These are phyloP conservation scores for Phytophthora pinifolia DNA, from an alignment of 352 stramenopile genomes.

Conservation along the genomic window DNA sequence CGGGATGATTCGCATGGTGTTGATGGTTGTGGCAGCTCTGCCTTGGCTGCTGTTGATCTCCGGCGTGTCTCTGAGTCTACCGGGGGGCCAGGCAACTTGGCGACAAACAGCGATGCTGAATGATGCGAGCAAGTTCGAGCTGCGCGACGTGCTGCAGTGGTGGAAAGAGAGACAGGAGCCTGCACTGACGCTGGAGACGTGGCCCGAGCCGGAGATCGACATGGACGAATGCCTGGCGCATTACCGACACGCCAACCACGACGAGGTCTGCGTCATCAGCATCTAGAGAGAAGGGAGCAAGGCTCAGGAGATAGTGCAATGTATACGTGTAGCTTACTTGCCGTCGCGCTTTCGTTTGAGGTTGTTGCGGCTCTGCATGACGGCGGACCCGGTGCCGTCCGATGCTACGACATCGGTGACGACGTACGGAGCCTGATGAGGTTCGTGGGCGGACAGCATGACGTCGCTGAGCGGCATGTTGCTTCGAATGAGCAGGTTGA, in stretches of 20 bases:
- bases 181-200: conserved; percentile 20
- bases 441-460: conserved; percentile 46
- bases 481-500: conserved; percentile 77
- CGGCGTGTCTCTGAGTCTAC: conserved; percentile 1
- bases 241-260: conserved; percentile 42
- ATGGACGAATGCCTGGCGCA: conserved; percentile 46
- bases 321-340: conserved; percentile 31
- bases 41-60: conserved; percentile 23
- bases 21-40: conserved; percentile 19
- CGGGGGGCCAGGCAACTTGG: background rate
- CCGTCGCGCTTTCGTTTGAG: conserved; percentile 83
- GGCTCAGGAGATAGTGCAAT: conserved; percentile 10
- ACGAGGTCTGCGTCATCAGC: conserved; percentile 38
- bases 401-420: conserved; percentile 69
- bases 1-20: conserved; percentile 25
- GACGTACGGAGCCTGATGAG: conserved; percentile 55
- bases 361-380: conserved; percentile 88
- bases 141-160: conserved; percentile 9
- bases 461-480: conserved; percentile 62
- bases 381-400: conserved; percentile 70
- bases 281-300: background rate
- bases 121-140: conserved; percentile 10
- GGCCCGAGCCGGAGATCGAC: conserved; percentile 27
- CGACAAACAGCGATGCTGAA: conserved; percentile 5
- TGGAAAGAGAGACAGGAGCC: conserved; percentile 18